phyloP scores from a whole-genome alignment of 1,284 basidiomycete species.

The Trametes pubescens region DNA sequence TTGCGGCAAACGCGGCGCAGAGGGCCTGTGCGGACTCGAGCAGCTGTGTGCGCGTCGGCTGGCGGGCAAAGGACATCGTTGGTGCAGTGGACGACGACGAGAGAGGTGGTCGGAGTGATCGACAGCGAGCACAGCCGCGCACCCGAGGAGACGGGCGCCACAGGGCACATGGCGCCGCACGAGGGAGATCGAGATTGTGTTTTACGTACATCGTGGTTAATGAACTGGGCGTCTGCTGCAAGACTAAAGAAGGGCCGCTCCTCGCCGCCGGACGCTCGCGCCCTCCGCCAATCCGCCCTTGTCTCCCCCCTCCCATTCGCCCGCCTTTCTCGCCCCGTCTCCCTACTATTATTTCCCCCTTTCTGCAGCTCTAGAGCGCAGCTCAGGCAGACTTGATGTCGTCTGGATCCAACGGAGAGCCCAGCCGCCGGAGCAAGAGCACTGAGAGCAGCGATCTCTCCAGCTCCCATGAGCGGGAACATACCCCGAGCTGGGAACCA shows the following conservation, averaged over 20 bases:
- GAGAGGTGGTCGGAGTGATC: background rate
- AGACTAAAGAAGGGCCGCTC: constrained; percentile 12
- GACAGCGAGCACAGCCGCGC: constrained; percentile 2
- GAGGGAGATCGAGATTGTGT: constrained; percentile 25
- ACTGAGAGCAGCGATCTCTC: constrained; percentile 23
- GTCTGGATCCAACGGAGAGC: constrained; percentile 25
- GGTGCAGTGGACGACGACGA: background rate
- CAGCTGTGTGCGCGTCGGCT: constrained; percentile 44
- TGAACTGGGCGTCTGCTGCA: constrained; percentile 24
- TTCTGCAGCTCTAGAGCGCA: background rate
- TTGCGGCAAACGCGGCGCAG: constrained; percentile 60
- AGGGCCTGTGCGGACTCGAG: constrained; percentile 55
- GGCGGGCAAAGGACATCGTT: constrained; percentile 18
- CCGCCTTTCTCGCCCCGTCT: constrained; percentile 8
- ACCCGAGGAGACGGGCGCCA: constrained; percentile 2
- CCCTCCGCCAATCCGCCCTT: constrained; percentile 11
- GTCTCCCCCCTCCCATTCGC: constrained; percentile 12
- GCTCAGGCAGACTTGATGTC: constrained; percentile 20
- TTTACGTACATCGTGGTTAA: constrained; percentile 30
- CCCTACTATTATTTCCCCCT: background rate
- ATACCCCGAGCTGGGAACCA: constrained; percentile 28
- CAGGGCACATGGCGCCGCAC: constrained; percentile 19
- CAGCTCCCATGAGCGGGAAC: constrained; percentile 27
- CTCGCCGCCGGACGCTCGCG: constrained; percentile 5
- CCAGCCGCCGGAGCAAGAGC: constrained; percentile 16